Base-by-base conservation (phyloP, 805 yeast genomes). In the Metschnikowia gelsemii region DNA sequence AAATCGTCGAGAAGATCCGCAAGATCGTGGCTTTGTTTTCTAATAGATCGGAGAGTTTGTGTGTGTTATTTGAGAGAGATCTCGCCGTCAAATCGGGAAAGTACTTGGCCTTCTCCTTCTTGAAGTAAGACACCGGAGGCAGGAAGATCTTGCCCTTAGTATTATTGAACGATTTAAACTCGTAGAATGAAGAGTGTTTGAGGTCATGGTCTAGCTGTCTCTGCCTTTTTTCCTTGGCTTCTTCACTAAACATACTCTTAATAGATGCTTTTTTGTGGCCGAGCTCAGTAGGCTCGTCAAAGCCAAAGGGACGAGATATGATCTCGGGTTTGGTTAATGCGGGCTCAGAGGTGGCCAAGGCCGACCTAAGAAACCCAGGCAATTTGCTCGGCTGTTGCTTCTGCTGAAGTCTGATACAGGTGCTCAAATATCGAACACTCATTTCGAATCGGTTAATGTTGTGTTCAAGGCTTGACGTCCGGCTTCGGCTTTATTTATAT, bases 131-230 rank as follows among this genome's bases (percentile, higher is more conserved):
- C n/a, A 76, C 70, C 1, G 98, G 98, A 0, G 96, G 78, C 13
- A 75, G 68, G 67, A 89, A 93, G 48, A 90, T 72, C 63, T 89
- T 88, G 18, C 98, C 99, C 27, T 80, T 76, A 2, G 91, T 86
- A 52, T 82, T 83, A 23, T 36, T 48, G 38, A 55, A 70, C 2
- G 73, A 68, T 45, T 68, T 68, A 25, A 70, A 58, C 42, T 70
- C 75, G 44, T 66, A 69, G 50, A 69, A 64, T 5, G 72, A 72
- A 11, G 74, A 69, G 48, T 70, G 75, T 24, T 58, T 59, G 29
- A 70, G 58, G 35, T 70, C 75, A 44, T 68, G 68, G 38, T 70
- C 71, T 35, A 70, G 56, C 35, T 64, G 61, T 45, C 60, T 57
- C 40, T 67, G 70, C 46, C 73, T 56, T 35, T 56, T 52, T 32